A percentile compares a stretch with the other conserved stretches of the same genome.
These are phyloP conservation scores for Calocera cornea DNA, from an alignment of 768 basidiomycete genomes.

Conservation along the genomic window DNA sequence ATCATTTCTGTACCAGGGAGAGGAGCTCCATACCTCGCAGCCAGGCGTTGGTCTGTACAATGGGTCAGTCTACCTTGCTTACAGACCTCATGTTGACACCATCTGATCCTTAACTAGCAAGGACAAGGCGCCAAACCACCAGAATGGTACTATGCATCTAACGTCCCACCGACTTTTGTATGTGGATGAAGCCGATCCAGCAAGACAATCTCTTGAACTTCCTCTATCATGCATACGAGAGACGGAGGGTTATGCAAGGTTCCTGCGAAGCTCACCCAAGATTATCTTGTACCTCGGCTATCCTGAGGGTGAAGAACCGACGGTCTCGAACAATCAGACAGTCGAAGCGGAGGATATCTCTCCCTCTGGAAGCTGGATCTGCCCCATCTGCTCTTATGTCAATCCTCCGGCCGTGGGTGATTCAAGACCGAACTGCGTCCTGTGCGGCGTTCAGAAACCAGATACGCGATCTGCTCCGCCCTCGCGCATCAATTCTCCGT, in stretches of 20 bases:
- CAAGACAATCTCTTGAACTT: conserved; percentile 48
- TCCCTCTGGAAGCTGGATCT: conserved; percentile 53
- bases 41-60: conserved; percentile 83
- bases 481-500: background rate
- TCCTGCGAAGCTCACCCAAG: conserved; percentile 82
- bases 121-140: conserved; percentile 71
- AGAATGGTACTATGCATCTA: conserved; percentile 54
- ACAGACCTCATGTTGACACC: background rate
- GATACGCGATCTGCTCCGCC: background rate
- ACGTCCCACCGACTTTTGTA: conserved; percentile 82
- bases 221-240: conserved; percentile 50
- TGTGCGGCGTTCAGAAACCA: conserved; percentile 60
- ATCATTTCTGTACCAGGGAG: conserved; percentile 68
- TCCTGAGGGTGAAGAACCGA: background rate
- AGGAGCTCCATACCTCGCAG: conserved; percentile 58
- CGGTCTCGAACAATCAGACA: background rate
- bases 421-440: conserved; percentile 34
- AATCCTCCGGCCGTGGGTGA: conserved; percentile 50
- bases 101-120: conserved; percentile 36
- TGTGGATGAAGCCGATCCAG: conserved; percentile 40
- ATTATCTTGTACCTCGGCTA: conserved; percentile 55
- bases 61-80: conserved; percentile 43
- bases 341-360: conserved; percentile 7
- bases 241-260: conserved; percentile 80
- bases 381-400: conserved; percentile 73